Evolutionary conservation across 2,329 filamentous ascomycete genomes (phyloP).

Genomic region (Penicillium paneum): DNA sequence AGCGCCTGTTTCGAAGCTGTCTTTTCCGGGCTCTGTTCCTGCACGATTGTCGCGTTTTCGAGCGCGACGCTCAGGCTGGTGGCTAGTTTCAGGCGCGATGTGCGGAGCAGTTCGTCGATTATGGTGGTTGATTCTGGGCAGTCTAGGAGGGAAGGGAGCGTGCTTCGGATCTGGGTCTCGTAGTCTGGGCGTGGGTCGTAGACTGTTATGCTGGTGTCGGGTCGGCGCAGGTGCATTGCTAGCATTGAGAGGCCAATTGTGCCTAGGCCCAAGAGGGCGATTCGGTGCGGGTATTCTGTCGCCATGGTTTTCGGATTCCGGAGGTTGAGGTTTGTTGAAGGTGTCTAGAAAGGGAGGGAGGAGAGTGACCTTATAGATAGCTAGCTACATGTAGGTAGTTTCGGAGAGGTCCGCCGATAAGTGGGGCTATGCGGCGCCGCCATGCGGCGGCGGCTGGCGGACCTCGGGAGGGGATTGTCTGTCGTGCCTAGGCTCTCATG

Average conservation of each 20-base stretch:
- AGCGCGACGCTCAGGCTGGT: slow-evolving; percentile 43
- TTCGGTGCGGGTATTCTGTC: slow-evolving; percentile 18
- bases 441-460: too few species aligned
- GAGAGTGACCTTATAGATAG: background rate
- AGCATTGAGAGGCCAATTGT: slow-evolving; percentile 56
- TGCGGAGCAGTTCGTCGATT: slow-evolving; percentile 25
- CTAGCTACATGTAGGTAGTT: background rate
- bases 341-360: background rate
- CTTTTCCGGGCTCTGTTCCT: slow-evolving; percentile 60
- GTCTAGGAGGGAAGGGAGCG: slow-evolving; percentile 46
- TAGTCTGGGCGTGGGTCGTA: slow-evolving; percentile 52
- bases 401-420: background rate
- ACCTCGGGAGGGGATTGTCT: too few species aligned
- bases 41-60: slow-evolving; percentile 50
- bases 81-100: slow-evolving; percentile 37
- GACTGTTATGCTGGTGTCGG: slow-evolving; percentile 44
- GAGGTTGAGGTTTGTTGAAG: background rate
- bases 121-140: slow-evolving; percentile 1
- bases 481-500: background rate
- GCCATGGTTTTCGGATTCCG: slow-evolving; percentile 1
- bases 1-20: slow-evolving; percentile 50
- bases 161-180: slow-evolving; percentile 41
- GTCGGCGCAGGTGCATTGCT: slow-evolving; percentile 51
- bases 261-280: slow-evolving; percentile 40
- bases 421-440: background rate